These are phyloP conservation scores for Pterocarpus santalinus DNA, from an alignment of 306 rosid species.

Conservation along the genomic window DNA sequence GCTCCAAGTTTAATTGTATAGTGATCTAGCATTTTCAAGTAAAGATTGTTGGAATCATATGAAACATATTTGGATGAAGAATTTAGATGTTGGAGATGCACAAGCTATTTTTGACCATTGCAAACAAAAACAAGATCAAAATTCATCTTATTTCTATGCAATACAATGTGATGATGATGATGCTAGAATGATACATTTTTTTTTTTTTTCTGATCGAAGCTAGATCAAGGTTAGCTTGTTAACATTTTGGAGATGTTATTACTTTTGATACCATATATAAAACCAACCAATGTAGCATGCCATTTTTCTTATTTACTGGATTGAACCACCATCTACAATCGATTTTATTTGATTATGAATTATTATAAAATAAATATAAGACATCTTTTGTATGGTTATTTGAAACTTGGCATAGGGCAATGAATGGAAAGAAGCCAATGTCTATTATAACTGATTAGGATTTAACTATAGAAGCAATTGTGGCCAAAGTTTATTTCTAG, in stretches of 20 bases:
- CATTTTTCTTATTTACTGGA: no score
- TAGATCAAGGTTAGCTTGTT: no score
- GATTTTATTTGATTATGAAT: no score
- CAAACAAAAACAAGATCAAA: not conserved
- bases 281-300: no score
- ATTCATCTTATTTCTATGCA: not conserved
- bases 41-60: conserved; percentile 11
- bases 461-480: not conserved
- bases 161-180: not conserved
- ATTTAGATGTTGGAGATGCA: conserved; percentile 2
- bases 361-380: not conserved
- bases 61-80: not conserved
- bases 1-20: not conserved
- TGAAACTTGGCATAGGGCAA: not conserved
- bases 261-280: no score
- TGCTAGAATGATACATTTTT: not conserved
- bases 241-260: no score
- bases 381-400: not conserved
- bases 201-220: not conserved
- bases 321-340: no score
- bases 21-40: not conserved
- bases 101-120: not conserved
- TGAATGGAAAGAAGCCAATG: not conserved
- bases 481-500: no score
- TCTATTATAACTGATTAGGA: not conserved